Evolutionary conservation across 148 eudicot genomes (phyloP).

Genomic region (Diospyros kaki): DNA sequence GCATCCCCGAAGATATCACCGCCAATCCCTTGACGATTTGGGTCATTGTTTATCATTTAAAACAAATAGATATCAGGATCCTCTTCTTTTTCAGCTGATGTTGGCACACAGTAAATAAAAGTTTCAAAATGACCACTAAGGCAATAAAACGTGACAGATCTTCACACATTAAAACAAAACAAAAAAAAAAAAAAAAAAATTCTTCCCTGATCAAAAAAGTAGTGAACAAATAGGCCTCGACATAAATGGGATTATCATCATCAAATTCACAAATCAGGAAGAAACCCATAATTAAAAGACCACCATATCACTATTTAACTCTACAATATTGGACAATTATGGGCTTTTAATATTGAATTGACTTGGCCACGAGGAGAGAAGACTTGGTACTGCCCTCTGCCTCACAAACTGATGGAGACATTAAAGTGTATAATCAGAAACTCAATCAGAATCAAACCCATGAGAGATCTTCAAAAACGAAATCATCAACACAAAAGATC

Average conservation of each 20-base stretch:
- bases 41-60: slow-evolving; percentile 3
- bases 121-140: neutral
- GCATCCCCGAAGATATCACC: neutral
- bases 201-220: neutral
- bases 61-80: neutral
- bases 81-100: neutral
- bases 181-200: neutral
- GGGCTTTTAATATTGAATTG: slow-evolving; percentile 11
- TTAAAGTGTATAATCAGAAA: neutral
- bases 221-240: neutral
- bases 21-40: neutral
- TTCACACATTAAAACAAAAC: neutral
- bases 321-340: slow-evolving; percentile 6
- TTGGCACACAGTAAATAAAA: neutral
- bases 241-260: neutral
- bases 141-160: neutral
- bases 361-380: neutral
- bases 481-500: neutral
- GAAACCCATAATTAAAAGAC: slow-evolving; percentile 9
- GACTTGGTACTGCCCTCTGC: slow-evolving; percentile 2
- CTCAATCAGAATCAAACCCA: neutral
- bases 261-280: slow-evolving; percentile 11
- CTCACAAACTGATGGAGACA: slow-evolving; percentile 11
- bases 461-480: slow-evolving; percentile 7
- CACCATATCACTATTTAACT: neutral